A percentile compares a stretch with the other conserved stretches of the same genome.
Evolutionary conservation across 352 stramenopile species (phyloP).

Genomic region (Aphanomyces astaci): DNA sequence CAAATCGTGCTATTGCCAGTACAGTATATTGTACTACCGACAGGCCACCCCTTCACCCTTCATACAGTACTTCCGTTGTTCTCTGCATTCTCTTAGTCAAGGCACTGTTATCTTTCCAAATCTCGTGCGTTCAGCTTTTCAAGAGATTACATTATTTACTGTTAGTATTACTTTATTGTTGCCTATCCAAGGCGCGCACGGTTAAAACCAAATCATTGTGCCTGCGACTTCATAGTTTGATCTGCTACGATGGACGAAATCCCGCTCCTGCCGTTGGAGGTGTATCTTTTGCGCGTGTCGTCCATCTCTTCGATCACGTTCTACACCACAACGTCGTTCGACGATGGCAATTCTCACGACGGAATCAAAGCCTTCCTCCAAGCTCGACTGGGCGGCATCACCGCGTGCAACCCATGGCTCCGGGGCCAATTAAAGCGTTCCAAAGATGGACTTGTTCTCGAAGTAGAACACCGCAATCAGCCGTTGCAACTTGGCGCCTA

Average conservation of each 20-base stretch:
- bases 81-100: too few species aligned
- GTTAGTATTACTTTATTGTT: too few species aligned
- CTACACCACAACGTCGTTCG: constrained; percentile 26
- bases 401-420: constrained; percentile 37
- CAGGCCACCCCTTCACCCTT: too few species aligned
- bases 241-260: background rate
- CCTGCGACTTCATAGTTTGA: too few species aligned
- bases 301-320: constrained; percentile 38
- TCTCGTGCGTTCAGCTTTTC: too few species aligned
- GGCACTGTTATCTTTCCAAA: too few species aligned
- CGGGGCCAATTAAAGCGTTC: constrained; percentile 29
- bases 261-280: background rate
- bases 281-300: constrained; percentile 19
- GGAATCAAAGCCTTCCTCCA: background rate
- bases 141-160: too few species aligned
- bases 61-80: too few species aligned
- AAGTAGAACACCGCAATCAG: background rate
- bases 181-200: too few species aligned
- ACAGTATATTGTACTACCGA: too few species aligned
- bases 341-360: constrained; percentile 10
- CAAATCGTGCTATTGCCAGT: too few species aligned
- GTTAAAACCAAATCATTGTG: too few species aligned
- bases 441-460: background rate
- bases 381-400: constrained; percentile 26
- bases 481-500: background rate